Evolutionary conservation across 768 basidiomycete genomes (phyloP).

Genomic region (Tricholoma furcatifolium): DNA sequence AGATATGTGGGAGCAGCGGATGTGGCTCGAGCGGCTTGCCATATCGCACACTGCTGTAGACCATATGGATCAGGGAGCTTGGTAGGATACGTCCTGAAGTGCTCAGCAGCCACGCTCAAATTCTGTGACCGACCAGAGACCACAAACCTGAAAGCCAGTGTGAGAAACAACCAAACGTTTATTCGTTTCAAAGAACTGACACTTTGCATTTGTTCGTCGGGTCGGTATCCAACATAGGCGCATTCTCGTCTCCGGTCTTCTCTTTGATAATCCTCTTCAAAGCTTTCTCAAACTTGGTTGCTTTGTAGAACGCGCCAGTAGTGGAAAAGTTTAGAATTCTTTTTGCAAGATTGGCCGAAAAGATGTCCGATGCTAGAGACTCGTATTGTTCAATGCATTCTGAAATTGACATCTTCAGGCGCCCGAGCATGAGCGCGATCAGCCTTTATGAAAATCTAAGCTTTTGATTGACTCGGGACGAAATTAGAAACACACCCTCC

Average conservation of each 20-base stretch:
- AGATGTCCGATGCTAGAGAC: slow-evolving; percentile 27
- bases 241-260: slow-evolving; percentile 24
- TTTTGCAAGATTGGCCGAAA: slow-evolving; percentile 18
- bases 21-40: slow-evolving; percentile 34
- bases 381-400: slow-evolving; percentile 30
- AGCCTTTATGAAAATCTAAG: slow-evolving; percentile 9
- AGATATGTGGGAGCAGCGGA: slow-evolving; percentile 34
- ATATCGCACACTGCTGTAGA: slow-evolving; percentile 29
- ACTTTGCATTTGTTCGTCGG: slow-evolving; percentile 27
- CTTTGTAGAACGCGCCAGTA: slow-evolving; percentile 25
- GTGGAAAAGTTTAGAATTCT: slow-evolving; percentile 9
- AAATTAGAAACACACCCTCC: slow-evolving; percentile 26
- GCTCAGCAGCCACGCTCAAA: slow-evolving; percentile 23
- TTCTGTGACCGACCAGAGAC: slow-evolving; percentile 23
- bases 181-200: slow-evolving; percentile 15
- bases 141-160: slow-evolving; percentile 22
- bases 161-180: background rate
- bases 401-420: slow-evolving; percentile 33
- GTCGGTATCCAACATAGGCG: slow-evolving; percentile 23
- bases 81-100: slow-evolving; percentile 28
- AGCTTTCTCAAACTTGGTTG: slow-evolving; percentile 22
- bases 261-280: slow-evolving; percentile 25
- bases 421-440: slow-evolving; percentile 37
- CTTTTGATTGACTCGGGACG: background rate
- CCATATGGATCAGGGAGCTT: slow-evolving; percentile 24